These are phyloP conservation scores for Gastrolobium villosum DNA, from an alignment of 306 rosid species.

Conservation along the genomic window DNA sequence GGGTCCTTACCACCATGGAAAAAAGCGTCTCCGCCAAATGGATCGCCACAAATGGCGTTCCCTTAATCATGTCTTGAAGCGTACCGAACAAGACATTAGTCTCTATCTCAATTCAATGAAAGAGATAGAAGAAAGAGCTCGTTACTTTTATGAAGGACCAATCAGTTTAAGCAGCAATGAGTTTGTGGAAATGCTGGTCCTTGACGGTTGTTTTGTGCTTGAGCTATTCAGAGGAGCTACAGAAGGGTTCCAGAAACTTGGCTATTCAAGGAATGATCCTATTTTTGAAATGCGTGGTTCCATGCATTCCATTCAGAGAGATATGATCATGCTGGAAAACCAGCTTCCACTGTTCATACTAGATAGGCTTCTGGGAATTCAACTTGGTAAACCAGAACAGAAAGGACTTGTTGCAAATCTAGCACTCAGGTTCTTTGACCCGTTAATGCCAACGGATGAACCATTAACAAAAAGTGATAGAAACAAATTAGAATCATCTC, in stretches of 20 bases:
- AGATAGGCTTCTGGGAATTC: slow-evolving; percentile 70
- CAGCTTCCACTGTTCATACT: slow-evolving; percentile 82
- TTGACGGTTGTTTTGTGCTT: slow-evolving; percentile 84
- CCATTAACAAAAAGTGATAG: slow-evolving; percentile 71
- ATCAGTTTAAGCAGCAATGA: slow-evolving; percentile 73
- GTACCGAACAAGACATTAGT: slow-evolving; percentile 63
- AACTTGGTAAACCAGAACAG: slow-evolving; percentile 59
- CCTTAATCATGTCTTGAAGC: slow-evolving; percentile 69
- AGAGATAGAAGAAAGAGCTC: slow-evolving; percentile 81
- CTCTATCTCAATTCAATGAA: slow-evolving; percentile 71
- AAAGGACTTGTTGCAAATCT: slow-evolving; percentile 69
- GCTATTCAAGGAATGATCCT: slow-evolving; percentile 84
- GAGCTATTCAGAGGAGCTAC: slow-evolving; percentile 83
- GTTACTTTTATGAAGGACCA: slow-evolving; percentile 79
- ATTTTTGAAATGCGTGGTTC: slow-evolving; percentile 92
- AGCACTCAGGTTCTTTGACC: slow-evolving; percentile 76
- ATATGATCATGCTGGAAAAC: slow-evolving; percentile 94
- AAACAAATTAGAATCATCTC: slow-evolving; percentile 66
- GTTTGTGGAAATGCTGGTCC: slow-evolving; percentile 89
- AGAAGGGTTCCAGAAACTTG: slow-evolving; percentile 71
- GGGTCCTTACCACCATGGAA: slow-evolving; percentile 92
- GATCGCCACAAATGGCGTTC: slow-evolving; percentile 95
- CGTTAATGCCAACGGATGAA: slow-evolving; percentile 85
- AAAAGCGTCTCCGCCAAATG: slow-evolving; percentile 81
- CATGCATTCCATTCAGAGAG: slow-evolving; percentile 90